Evolutionary conservation across 306 rosid genomes (phyloP).

Genomic region (Malus asiatica): DNA sequence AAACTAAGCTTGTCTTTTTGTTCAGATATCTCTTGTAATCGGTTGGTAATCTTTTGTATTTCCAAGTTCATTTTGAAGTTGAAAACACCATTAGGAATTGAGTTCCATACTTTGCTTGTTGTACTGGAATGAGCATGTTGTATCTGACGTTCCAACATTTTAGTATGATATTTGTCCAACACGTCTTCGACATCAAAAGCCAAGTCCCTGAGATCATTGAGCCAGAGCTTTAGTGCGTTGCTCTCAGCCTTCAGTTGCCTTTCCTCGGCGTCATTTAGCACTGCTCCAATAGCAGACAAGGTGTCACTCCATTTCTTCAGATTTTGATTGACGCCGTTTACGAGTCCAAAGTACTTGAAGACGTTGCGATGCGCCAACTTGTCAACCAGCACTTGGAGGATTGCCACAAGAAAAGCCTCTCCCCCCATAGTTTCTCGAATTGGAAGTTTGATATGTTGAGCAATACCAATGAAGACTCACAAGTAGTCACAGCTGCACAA

Average conservation of each 20-base stretch:
- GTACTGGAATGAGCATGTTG: not conserved
- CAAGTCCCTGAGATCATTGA: conserved; percentile 20
- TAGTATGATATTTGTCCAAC: conserved; percentile 11
- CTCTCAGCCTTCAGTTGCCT: not conserved
- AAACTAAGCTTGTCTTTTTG: not conserved
- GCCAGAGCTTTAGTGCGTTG: not conserved
- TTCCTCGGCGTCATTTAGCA: not conserved
- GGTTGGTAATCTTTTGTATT: not conserved
- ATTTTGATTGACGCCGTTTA: not conserved
- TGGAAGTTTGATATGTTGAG: not conserved
- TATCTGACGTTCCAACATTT: not conserved
- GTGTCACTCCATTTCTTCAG: not conserved
- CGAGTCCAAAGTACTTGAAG: not conserved
- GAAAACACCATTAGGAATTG: not conserved
- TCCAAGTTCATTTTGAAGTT: not conserved
- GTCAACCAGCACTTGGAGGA: not conserved
- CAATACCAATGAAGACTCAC: not conserved
- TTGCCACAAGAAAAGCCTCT: not conserved
- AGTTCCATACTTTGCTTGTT: not conserved
- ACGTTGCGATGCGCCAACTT: not conserved
- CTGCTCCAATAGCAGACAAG: not conserved
- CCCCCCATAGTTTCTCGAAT: not conserved
- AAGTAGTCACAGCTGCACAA: not conserved
- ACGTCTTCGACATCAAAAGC: conserved; percentile 15
- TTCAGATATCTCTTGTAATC: not conserved